Conservation (phyloP, 1,139 yeast species). For the Arxiozyma heterogenica region DNA sequence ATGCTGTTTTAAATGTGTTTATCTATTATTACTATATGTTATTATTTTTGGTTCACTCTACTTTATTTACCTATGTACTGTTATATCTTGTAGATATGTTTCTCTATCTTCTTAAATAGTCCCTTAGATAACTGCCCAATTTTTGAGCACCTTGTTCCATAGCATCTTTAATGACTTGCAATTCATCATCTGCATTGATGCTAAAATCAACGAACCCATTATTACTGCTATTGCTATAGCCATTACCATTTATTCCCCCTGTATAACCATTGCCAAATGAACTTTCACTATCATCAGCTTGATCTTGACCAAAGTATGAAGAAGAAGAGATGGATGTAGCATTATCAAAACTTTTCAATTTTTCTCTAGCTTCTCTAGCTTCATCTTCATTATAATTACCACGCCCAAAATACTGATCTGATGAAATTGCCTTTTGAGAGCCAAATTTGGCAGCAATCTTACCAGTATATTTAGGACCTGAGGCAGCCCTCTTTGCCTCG, state of each 20-base stretch:
- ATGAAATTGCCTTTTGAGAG: constrained; percentile 84
- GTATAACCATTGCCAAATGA: neutral
- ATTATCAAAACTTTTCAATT: constrained; percentile 70
- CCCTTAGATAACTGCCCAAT: constrained; percentile 75
- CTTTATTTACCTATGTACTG: neutral
- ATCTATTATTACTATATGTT: constrained; percentile 2
- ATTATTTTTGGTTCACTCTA: constrained; percentile 6
- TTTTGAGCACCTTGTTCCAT: constrained; percentile 89
- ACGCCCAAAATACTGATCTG: constrained; percentile 89
- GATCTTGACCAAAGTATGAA: constrained; percentile 86
- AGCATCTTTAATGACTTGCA: constrained; percentile 84
- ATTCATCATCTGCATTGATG: constrained; percentile 54
- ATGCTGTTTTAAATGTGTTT: neutral
- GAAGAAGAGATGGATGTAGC: constrained; percentile 88
- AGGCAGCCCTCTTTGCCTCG: constrained; percentile 35
- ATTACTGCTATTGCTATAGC: neutral
- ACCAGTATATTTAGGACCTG: constrained; percentile 48
- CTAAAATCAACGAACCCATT: constrained; percentile 55
- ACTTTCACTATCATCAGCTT: constrained; percentile 29
- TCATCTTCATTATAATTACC: constrained; percentile 73
- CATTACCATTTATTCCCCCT: constrained; percentile 17
- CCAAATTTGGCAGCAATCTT: constrained; percentile 74
- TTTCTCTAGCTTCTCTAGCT: constrained; percentile 67
- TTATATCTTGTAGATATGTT: neutral
- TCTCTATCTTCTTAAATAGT: constrained; percentile 47